Evolutionary conservation across 73 alveolate species (phyloP).

Genomic region (Diophrys appendiculata): DNA sequence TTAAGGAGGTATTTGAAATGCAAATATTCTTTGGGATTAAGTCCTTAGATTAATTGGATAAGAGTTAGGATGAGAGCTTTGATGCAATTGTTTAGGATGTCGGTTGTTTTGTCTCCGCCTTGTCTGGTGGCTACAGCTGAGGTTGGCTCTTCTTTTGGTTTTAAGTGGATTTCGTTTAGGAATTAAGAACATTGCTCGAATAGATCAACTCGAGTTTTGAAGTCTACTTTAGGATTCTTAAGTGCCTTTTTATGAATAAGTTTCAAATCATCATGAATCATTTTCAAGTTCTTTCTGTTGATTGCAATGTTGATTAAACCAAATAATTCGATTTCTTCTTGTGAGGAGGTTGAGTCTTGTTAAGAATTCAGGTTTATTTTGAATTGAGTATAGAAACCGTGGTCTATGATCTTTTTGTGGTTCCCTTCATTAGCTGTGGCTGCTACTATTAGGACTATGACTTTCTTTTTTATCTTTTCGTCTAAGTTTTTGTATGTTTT

Average conservation of each 20-base stretch:
- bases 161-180: conserved; percentile 16
- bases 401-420: conserved; percentile 59
- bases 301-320: conserved; percentile 60
- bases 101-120: conserved; percentile 9
- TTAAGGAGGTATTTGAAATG: conserved; percentile 49
- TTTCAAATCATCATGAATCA: conserved; percentile 49
- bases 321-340: conserved; percentile 53
- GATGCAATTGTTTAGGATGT: conserved; percentile 31
- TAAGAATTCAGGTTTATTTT: conserved; percentile 40
- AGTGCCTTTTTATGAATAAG: conserved; percentile 51
- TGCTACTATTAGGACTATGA: conserved; percentile 48
- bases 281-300: conserved; percentile 29
- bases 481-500: conserved; percentile 40
- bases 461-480: conserved; percentile 42
- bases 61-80: conserved; percentile 45
- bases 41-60: conserved; percentile 21
- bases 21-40: conserved; percentile 30
- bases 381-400: conserved; percentile 55
- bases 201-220: conserved; percentile 58
- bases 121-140: conserved; percentile 12
- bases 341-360: neutral
- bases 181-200: conserved; percentile 54
- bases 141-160: conserved; percentile 21
- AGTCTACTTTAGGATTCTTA: conserved; percentile 43
- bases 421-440: conserved; percentile 57